These are phyloP conservation scores for Furcasterigmium sp. DNA, from an alignment of 2,329 filamentous ascomycete genomes.

Conservation along the genomic window DNA sequence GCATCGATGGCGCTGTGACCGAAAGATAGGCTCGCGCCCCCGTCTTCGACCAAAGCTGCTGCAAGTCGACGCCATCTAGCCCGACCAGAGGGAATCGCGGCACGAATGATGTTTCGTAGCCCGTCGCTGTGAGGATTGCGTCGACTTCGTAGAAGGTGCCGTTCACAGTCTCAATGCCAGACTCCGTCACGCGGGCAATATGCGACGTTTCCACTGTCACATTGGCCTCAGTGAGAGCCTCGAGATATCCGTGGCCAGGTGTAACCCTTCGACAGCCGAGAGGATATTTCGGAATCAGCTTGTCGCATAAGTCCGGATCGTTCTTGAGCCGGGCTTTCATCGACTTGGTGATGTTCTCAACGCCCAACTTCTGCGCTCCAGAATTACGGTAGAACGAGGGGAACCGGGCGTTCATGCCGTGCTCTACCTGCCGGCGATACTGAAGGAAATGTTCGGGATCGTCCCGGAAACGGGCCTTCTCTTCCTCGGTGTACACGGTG, in stretches of 20 bases:
- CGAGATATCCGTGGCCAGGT: conserved; percentile 15
- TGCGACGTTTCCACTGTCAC: background rate
- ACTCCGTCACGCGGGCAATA: conserved; percentile 8
- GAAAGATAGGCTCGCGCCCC: conserved; percentile 20
- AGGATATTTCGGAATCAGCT: conserved; percentile 14
- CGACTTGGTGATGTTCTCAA: conserved; percentile 19
- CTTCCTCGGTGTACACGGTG: conserved; percentile 12
- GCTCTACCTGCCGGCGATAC: background rate
- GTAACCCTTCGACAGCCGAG: conserved; percentile 14
- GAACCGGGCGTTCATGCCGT: background rate
- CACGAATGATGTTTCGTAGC: conserved; percentile 10
- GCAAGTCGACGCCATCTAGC: conserved; percentile 36
- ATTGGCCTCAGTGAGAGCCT: conserved; percentile 8
- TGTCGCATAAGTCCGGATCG: conserved; percentile 32
- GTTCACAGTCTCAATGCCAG: conserved; percentile 11
- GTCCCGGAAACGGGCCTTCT: background rate
- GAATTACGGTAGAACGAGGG: background rate
- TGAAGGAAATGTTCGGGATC: background rate
- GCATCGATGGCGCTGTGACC: conserved; percentile 20
- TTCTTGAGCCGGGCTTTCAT: conserved; percentile 35
- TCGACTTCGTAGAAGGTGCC: conserved; percentile 11
- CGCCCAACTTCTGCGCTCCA: background rate
- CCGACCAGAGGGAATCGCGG: conserved; percentile 39
- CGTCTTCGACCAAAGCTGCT: conserved; percentile 43
- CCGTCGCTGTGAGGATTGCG: conserved; percentile 11